Conservation (phyloP, 768 basidiomycete genomes). For the Cyclocybe cylindracea region DNA sequence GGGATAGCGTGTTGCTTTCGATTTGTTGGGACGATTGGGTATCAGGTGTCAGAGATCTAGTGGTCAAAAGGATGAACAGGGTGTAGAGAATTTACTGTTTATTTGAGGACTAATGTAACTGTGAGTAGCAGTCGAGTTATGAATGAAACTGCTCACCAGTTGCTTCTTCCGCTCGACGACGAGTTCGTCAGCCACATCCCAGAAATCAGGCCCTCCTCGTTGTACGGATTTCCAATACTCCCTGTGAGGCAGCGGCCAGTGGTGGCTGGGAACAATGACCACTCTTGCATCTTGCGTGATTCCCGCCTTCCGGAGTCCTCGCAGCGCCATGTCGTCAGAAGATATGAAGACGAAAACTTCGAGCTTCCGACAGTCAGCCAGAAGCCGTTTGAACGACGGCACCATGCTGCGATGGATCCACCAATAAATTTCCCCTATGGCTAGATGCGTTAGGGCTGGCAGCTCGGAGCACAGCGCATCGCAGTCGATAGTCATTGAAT, state of each 20-base stretch:
- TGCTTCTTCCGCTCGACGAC: background rate
- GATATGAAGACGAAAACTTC: slow-evolving; percentile 27
- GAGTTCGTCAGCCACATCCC: slow-evolving; percentile 22
- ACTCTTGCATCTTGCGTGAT: slow-evolving; percentile 24
- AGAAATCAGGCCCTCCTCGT: slow-evolving; percentile 27
- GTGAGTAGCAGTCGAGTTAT: too few relatives aligned
- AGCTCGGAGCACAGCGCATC: slow-evolving; percentile 19
- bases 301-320: slow-evolving; percentile 12
- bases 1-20: slow-evolving; percentile 38
- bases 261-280: slow-evolving; percentile 24
- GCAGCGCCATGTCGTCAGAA: slow-evolving; percentile 16
- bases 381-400: slow-evolving; percentile 17
- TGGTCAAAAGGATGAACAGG: slow-evolving; percentile 29
- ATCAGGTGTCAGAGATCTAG: slow-evolving; percentile 29
- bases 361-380: slow-evolving; percentile 17
- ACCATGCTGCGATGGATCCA: slow-evolving; percentile 16
- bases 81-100: slow-evolving; percentile 6
- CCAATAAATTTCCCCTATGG: slow-evolving; percentile 25
- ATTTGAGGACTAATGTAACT: background rate
- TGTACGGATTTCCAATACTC: slow-evolving; percentile 28
- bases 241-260: slow-evolving; percentile 15
- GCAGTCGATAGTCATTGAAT: slow-evolving; percentile 26
- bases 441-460: slow-evolving; percentile 31
- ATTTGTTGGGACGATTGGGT: slow-evolving; percentile 56
- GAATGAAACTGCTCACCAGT: too few relatives aligned